Base-by-base conservation (phyloP, 441 rosid genomes). In the Populus hybrid region DNA sequence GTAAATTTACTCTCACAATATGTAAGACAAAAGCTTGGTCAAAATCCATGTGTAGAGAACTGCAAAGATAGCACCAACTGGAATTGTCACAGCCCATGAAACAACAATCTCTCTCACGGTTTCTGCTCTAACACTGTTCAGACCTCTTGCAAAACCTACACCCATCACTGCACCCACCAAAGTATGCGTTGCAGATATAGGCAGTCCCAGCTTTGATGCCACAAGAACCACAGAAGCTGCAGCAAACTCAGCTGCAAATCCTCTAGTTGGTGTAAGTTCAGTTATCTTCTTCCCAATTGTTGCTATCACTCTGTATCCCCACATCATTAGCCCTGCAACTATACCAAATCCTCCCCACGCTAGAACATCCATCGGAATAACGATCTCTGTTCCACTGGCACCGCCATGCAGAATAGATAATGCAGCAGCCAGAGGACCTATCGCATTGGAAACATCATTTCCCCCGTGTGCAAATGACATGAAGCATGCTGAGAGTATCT, bases 381-480 rank as follows among this genome's bases (percentile, higher is more conserved):
- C 87, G 36, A 93, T 87, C 70, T 90, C 88, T 0, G 89, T 50
- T 4, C 88, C 93, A 63, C 85, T 85, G 61, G 87, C 86, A 67
- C 89, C 89, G 0, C 91, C 95, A 0, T 97, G 98, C 35, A 97
- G 92, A 72, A 97, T 94, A 2, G 97, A 90, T 68, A 97, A 81
- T 4, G 99, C 99, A 42, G 90, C 97, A 6, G 98, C 99, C 82
- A 97, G 79, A 16, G 99, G 99, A 42, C 99, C 98, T 69, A 97
- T 97, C 3, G 98, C 99, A 67, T 97, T 97, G 70, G 99, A 91
- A 21, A 97, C 98, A 76, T 97, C 98, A 67, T 93, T 97, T 32
- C 99, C 99, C 14, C 99, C 99, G 34, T 97, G 99, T 5, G 98
- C 98, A 82, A 97, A 94, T n/a, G 98, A 97, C 99, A 97, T 97